Percentiles rank a stretch among this genome's conserved stretches.
Evolutionary conservation across 768 basidiomycete genomes (phyloP).

Genomic region (Panaeolus cyanescens): DNA sequence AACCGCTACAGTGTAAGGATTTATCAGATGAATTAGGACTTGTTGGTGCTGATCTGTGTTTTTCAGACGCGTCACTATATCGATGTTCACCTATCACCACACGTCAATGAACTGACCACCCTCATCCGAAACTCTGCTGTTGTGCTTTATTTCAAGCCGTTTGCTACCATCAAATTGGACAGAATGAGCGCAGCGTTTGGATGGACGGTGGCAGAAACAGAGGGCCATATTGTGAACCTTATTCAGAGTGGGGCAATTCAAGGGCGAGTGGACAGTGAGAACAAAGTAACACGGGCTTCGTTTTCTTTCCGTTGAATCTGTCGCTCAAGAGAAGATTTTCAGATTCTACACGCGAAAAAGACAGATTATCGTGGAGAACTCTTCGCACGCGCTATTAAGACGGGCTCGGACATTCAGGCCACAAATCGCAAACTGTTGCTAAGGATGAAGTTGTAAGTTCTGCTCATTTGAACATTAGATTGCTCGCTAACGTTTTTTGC

Average conservation of each 20-base stretch:
- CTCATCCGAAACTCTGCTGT: conserved; percentile 79
- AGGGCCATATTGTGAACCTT: conserved; percentile 71
- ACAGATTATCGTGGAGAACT: conserved; percentile 78
- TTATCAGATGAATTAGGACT: not conserved
- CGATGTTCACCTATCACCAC: conserved; percentile 75
- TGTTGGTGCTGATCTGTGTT: not conserved
- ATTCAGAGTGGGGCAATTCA: conserved; percentile 80
- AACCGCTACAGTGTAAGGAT: conserved; percentile 64
- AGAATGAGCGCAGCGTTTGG: conserved; percentile 89
- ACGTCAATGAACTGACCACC: conserved; percentile 64
- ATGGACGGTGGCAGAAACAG: conserved; percentile 70
- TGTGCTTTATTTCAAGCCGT: conserved; percentile 89
- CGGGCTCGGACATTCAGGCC: conserved; percentile 69
- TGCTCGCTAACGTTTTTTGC: not conserved
- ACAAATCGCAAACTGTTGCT: conserved; percentile 79
- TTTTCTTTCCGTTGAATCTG: not conserved
- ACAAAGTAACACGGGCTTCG: conserved; percentile 56
- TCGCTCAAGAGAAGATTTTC: conserved; percentile 4
- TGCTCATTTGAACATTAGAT: not conserved
- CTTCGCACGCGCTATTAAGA: conserved; percentile 74
- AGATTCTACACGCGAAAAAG: conserved; percentile 83
- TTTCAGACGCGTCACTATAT: conserved; percentile 74
- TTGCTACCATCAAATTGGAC: conserved; percentile 79
- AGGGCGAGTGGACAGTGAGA: conserved; percentile 86
- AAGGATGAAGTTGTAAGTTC: conserved; percentile 79